A percentile compares a stretch with the other conserved stretches of the same genome.
These are phyloP conservation scores for Xylaria bambusicola DNA, from an alignment of 495 filamentous ascomycete species.

Conservation along the genomic window DNA sequence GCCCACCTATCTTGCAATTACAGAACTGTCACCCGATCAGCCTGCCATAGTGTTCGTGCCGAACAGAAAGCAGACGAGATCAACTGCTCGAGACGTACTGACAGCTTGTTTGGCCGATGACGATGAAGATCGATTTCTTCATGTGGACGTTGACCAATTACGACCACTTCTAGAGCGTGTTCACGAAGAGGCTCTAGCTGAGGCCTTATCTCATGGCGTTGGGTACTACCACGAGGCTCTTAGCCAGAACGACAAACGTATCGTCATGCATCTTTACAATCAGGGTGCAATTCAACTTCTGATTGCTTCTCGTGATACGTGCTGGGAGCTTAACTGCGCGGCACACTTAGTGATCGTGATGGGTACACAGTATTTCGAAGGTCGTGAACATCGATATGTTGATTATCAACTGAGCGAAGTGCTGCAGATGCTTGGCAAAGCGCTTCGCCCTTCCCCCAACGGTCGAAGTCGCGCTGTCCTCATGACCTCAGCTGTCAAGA, in stretches of 20 bases:
- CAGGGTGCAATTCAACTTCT: conserved; percentile 93
- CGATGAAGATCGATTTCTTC: conserved; percentile 90
- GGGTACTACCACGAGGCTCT: conserved; percentile 97
- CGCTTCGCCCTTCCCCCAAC: conserved; percentile 72
- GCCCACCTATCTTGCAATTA: conserved; percentile 82
- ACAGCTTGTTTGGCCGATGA: conserved; percentile 83
- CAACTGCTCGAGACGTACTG: conserved; percentile 86
- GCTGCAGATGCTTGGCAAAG: conserved; percentile 99
- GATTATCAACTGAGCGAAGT: conserved; percentile 95
- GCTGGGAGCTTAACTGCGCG: conserved; percentile 89
- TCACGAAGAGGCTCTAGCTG: conserved; percentile 82
- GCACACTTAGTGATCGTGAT: conserved; percentile 93
- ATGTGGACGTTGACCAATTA: conserved; percentile 78
- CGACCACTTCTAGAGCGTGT: conserved; percentile 77
- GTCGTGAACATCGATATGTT: conserved; percentile 94
- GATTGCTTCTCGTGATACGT: conserved; percentile 89
- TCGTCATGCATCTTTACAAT: conserved; percentile 86
- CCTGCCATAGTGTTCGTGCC: conserved; percentile 91
- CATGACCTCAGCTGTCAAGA: conserved; percentile 91
- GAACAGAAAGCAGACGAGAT: conserved; percentile 85
- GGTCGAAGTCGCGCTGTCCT: conserved; percentile 85
- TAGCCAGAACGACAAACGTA: conserved; percentile 83
- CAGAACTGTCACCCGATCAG: conserved; percentile 82
- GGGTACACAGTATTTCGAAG: conserved; percentile 99
- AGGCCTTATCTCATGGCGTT: conserved; percentile 92